phyloP scores from a whole-genome alignment of 176 grass and related monocot species.

The Themeda triandra region DNA sequence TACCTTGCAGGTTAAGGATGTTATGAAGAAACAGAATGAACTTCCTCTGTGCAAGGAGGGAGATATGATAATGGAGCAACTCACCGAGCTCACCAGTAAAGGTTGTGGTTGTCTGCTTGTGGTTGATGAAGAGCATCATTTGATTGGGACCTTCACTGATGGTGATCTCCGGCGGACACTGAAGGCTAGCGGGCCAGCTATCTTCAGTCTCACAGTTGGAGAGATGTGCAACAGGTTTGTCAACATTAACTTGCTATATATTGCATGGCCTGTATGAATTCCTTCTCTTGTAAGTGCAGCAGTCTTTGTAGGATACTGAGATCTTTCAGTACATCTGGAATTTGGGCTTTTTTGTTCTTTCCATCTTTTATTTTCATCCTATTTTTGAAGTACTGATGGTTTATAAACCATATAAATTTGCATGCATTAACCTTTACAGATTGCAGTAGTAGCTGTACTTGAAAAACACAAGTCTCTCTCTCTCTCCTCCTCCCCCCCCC shows the following conservation, averaged over 20 bases:
- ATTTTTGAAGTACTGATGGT: not conserved
- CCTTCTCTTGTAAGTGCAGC: not conserved
- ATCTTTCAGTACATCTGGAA: not conserved
- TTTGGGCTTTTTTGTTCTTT: not conserved
- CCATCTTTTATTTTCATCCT: not conserved
- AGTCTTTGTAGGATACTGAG: not conserved
- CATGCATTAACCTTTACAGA: not conserved
- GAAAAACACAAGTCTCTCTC: not conserved
- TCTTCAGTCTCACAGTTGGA: slow-evolving; percentile 83
- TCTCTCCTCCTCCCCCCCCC: too few species aligned
- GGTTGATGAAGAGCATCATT: slow-evolving; percentile 71
- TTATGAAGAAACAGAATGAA: slow-evolving; percentile 95
- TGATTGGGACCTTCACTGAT: slow-evolving; percentile 90
- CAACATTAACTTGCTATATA: slow-evolving; percentile 7
- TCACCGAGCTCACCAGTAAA: slow-evolving; percentile 91
- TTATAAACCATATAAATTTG: not conserved
- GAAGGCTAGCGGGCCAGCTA: slow-evolving; percentile 62
- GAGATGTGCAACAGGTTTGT: slow-evolving; percentile 96
- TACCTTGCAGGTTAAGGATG: slow-evolving; percentile 81
- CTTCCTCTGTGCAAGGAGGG: slow-evolving; percentile 88
- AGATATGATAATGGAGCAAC: slow-evolving; percentile 98
- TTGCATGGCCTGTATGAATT: not conserved
- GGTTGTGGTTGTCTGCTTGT: slow-evolving; percentile 87
- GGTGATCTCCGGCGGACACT: slow-evolving; percentile 81
- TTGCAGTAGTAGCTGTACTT: not conserved